A percentile compares a stretch with the other conserved stretches of the same genome.
Conservation (phyloP, 1,284 basidiomycete species). For the Anthracocystis setariae region DNA sequence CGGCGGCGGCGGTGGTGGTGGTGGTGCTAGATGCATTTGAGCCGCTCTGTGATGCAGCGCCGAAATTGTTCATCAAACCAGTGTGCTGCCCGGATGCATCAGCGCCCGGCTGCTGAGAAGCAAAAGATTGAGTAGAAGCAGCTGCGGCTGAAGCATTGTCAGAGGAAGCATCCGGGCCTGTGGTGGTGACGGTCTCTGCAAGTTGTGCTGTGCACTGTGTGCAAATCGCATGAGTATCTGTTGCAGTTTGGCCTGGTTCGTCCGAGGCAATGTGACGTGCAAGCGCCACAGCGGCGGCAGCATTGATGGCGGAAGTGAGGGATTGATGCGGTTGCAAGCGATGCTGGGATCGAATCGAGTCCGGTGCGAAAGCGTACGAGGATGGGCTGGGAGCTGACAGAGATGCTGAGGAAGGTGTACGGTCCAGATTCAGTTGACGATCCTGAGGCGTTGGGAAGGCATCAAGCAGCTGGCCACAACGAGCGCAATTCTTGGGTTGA, state of each 20-base stretch:
- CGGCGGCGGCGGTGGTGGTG: no score
- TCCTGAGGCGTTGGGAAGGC: slow-evolving; percentile 10
- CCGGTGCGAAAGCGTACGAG: slow-evolving; percentile 47
- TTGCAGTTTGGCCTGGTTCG: slow-evolving; percentile 18
- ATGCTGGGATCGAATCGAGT: slow-evolving; percentile 38
- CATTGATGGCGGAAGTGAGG: slow-evolving; percentile 50
- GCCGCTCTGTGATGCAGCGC: no score
- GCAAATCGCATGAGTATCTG: slow-evolving; percentile 41
- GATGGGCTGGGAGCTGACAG: slow-evolving; percentile 45
- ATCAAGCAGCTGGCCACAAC: slow-evolving; percentile 46
- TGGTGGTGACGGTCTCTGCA: background rate
- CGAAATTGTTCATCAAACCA: no score
- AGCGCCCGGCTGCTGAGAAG: slow-evolving; percentile 7
- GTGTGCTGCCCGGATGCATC: no score
- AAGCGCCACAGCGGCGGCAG: slow-evolving; percentile 41
- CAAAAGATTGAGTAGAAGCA: slow-evolving; percentile 3
- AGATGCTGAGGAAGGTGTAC: slow-evolving; percentile 27
- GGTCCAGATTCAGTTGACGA: slow-evolving; percentile 17
- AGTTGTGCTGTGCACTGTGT: slow-evolving; percentile 32
- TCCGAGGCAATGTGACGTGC: slow-evolving; percentile 38
- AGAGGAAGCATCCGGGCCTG: background rate
- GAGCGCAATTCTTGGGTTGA: slow-evolving; percentile 45
- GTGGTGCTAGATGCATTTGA: no score
- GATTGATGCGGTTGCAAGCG: slow-evolving; percentile 36
- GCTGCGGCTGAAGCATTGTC: background rate